These are phyloP conservation scores for Leonotis leonurus DNA, from an alignment of 257 asterid species.

Conservation along the genomic window DNA sequence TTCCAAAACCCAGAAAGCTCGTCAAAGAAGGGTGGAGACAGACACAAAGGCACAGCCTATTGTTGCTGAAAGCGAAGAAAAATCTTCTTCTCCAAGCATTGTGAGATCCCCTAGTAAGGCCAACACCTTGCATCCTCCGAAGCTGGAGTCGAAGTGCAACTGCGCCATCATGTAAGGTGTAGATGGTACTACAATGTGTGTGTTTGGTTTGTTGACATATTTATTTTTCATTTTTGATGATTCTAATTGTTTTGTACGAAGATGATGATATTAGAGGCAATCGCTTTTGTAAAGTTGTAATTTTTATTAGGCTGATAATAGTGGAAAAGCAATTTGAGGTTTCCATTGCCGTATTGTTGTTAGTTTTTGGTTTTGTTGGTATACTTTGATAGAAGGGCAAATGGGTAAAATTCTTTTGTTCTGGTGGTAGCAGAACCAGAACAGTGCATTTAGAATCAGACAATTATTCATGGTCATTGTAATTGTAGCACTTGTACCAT, in stretches of 20 bases:
- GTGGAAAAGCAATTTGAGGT: conserved; percentile 19
- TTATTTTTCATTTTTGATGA: conserved; percentile 30
- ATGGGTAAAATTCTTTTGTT: conserved; percentile 32
- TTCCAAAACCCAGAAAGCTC: conserved; percentile 55
- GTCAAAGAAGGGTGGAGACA: conserved; percentile 38
- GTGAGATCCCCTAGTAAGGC: conserved; percentile 46
- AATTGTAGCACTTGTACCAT: conserved; percentile 17
- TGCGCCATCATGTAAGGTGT: conserved; percentile 68
- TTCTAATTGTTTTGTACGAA: conserved; percentile 41
- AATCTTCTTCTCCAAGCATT: conserved; percentile 32
- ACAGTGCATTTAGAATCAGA: neutral
- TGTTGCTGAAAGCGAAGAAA: conserved; percentile 28
- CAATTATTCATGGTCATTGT: conserved; percentile 11
- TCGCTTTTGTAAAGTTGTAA: conserved; percentile 54
- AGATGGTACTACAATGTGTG: conserved; percentile 3
- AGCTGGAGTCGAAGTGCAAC: conserved; percentile 90
- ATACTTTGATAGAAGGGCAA: conserved; percentile 22
- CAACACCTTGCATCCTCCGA: conserved; percentile 61
- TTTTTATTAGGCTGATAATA: conserved; percentile 43
- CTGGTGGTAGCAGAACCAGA: conserved; percentile 8
- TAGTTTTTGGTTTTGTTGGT: conserved; percentile 36
- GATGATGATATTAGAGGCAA: conserved; percentile 24
- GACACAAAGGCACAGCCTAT: conserved; percentile 38
- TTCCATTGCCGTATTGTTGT: conserved; percentile 43
- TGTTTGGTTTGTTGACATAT: conserved; percentile 24